phyloP scores from a whole-genome alignment of 2,329 filamentous ascomycete genomes.

The Pseudophaeomoniella oleicola region DNA sequence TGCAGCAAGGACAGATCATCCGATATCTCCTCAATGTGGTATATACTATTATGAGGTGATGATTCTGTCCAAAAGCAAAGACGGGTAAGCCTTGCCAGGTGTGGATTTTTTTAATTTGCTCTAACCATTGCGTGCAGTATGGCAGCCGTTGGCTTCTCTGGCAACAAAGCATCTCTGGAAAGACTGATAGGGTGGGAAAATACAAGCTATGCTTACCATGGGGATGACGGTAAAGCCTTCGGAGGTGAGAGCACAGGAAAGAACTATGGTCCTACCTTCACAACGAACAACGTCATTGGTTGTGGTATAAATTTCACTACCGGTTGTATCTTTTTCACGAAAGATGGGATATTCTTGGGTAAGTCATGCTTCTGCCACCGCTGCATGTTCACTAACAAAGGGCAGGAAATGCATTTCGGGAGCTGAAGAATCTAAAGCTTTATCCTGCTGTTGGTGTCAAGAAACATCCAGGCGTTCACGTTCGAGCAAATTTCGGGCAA shows the following conservation, averaged over 20 bases:
- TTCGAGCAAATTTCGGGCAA: constrained; percentile 49
- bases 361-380: constrained; percentile 10
- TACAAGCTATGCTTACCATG: constrained; percentile 53
- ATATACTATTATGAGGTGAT: constrained; percentile 86
- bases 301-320: constrained; percentile 52
- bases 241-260: constrained; percentile 41
- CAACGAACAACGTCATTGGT: constrained; percentile 44
- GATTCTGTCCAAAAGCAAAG: constrained; percentile 51
- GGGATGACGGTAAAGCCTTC: constrained; percentile 51
- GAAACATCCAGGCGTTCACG: constrained; percentile 41
- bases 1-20: constrained; percentile 66
- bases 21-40: constrained; percentile 78
- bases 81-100: constrained; percentile 45
- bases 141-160: constrained; percentile 46
- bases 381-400: constrained; percentile 4
- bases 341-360: constrained; percentile 47
- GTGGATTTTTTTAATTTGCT: not conserved
- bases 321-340: constrained; percentile 49
- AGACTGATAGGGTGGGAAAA: constrained; percentile 51
- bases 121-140: constrained; percentile 14
- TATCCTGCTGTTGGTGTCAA: constrained; percentile 52
- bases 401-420: constrained; percentile 41
- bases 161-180: constrained; percentile 42
- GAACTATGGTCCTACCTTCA: constrained; percentile 45
- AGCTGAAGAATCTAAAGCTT: constrained; percentile 25